Base-by-base conservation (phyloP, 257 asterid species). In the Solanum stenotomum region DNA sequence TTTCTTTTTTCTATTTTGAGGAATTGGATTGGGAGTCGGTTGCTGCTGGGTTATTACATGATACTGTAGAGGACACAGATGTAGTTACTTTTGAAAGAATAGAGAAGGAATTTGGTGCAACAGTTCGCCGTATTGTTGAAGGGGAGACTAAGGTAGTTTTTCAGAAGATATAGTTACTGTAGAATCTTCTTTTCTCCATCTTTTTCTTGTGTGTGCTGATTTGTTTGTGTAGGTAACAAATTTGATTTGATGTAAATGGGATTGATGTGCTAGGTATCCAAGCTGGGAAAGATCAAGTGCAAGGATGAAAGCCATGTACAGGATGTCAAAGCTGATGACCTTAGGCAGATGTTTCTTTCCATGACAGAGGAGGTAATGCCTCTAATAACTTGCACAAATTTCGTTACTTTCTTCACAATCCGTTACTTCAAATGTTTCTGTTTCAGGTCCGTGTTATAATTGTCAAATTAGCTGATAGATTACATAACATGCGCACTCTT, bases 301-400 rank as follows among this genome's bases (percentile, higher is more conserved):
- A 95, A 93, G 91, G 95, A 95, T 91, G 96, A 94, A 91, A 93
- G 90, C 89, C 92, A 88, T 90, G 95, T 92, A 84, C 98, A 96
- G 90, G 99, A 96, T 93, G 99, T 96, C 86, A 95, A 96, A 91
- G 99, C 99, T 82, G 98, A 96, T 90, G 99, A 96, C 90, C 98
- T 96, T 87, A 93, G 96, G 49, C 98, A 96, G 94, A 96, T 96
- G 99, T 96, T 96, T 92, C 93, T 96, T 70, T 98, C 99, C 85
- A 96, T 96, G 99, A 95, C 99, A 8, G 98, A 95, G 92, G 99
- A 96, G 98, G 99, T 95, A 75, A 74, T 68, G 88, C 74, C n/a
- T 65, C 25, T 38, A 61, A 74, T 77, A 29, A 46, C 76, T 44
- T 87, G 40, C 88, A 52, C 34, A 79, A 18, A 77, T 38, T 25